phyloP scores from a whole-genome alignment of 192 early-diverging fungal genomes.

The Jimgerdemannia flammicorona region DNA sequence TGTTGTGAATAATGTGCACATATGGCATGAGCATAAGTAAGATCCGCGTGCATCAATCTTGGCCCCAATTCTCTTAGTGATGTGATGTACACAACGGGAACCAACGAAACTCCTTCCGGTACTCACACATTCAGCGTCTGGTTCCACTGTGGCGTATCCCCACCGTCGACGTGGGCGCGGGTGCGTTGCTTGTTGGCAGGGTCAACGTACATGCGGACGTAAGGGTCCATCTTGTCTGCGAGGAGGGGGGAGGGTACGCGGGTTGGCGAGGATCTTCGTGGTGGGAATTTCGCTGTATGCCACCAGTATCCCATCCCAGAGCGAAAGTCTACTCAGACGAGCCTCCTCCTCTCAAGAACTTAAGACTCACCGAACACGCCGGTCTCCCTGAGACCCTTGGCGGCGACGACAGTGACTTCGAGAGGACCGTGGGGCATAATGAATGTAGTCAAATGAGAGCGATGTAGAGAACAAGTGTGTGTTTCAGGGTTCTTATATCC shows the following conservation, averaged over 20 bases:
- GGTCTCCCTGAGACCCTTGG: neutral
- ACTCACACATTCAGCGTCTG: conserved; percentile 23
- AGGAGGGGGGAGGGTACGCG: neutral
- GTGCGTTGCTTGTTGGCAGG: conserved; percentile 30
- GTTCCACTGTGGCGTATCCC: conserved; percentile 21
- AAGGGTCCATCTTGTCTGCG: conserved; percentile 8
- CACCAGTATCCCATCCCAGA: too few species aligned
- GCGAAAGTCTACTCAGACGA: too few species aligned
- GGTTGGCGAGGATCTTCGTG: too few species aligned
- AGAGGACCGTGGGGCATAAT: neutral
- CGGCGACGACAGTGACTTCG: neutral
- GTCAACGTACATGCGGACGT: conserved; percentile 26
- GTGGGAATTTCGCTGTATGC: too few species aligned
- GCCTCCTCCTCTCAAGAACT: too few species aligned
- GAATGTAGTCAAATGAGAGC: neutral
- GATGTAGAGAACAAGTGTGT: too few species aligned
- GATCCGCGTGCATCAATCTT: neutral
- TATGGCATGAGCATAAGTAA: neutral
- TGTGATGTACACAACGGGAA: neutral
- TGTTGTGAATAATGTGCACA: neutral
- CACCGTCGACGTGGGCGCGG: conserved; percentile 7
- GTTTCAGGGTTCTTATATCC: too few species aligned
- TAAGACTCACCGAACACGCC: neutral
- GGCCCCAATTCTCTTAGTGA: neutral
- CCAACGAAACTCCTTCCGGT: neutral